Conservation (phyloP, 2,329 filamentous ascomycete species). For the Pseudocercospora musae region DNA sequence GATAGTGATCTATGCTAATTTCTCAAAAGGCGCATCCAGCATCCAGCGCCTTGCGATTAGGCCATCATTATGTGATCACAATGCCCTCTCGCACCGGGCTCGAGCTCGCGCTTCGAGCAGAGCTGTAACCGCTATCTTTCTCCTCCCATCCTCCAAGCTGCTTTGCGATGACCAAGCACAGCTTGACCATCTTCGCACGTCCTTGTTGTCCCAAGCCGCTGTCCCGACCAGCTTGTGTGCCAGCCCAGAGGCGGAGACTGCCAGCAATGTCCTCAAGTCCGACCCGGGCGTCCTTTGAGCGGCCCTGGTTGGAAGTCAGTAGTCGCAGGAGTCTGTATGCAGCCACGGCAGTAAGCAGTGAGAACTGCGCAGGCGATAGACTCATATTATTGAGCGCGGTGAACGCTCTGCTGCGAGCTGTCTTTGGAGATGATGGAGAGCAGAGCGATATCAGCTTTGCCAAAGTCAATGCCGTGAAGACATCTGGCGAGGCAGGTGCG, state of each 20-base stretch:
- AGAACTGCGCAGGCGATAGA: slow-evolving; percentile 40
- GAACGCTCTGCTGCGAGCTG: slow-evolving; percentile 39
- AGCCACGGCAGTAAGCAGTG: slow-evolving; percentile 47
- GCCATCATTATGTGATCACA: slow-evolving; percentile 6
- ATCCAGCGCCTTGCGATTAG: neutral
- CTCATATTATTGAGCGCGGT: slow-evolving; percentile 41
- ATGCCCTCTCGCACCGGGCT: slow-evolving; percentile 13
- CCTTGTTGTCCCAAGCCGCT: slow-evolving; percentile 41
- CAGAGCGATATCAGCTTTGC: slow-evolving; percentile 56
- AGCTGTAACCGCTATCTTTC: slow-evolving; percentile 30
- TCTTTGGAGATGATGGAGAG: slow-evolving; percentile 18
- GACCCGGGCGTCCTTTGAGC: slow-evolving; percentile 33
- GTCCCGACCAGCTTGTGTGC: slow-evolving; percentile 41
- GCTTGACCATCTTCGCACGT: slow-evolving; percentile 39
- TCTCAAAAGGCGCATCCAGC: neutral
- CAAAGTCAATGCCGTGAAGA: slow-evolving; percentile 56
- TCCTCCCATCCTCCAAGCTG: slow-evolving; percentile 38
- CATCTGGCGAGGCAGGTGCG: slow-evolving; percentile 55
- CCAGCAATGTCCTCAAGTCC: slow-evolving; percentile 45
- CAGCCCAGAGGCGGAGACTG: slow-evolving; percentile 47
- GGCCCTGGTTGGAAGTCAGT: slow-evolving; percentile 33
- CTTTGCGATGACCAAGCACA: slow-evolving; percentile 44
- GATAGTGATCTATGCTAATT: neutral
- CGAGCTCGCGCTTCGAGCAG: slow-evolving; percentile 20
- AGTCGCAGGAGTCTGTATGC: slow-evolving; percentile 41